These are phyloP conservation scores for Saccharomycopsis hybrid DNA, from an alignment of 1,139 yeast species.

Conservation along the genomic window DNA sequence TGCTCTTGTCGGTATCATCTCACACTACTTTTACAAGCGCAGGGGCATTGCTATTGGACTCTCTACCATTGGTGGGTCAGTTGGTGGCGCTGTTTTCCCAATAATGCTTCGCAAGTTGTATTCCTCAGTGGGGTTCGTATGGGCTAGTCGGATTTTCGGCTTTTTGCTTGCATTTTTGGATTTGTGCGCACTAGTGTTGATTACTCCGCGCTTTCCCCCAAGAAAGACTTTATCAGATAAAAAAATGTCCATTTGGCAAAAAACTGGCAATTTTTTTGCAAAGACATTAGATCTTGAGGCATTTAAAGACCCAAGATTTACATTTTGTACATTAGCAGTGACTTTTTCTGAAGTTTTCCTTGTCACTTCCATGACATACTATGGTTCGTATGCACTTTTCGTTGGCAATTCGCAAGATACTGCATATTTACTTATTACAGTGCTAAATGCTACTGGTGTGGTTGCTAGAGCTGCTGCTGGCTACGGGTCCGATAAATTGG, in stretches of 20 bases:
- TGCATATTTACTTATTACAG: constrained; percentile 47
- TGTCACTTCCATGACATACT: constrained; percentile 45
- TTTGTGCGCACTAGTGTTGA: constrained; percentile 35
- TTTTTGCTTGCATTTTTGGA: constrained; percentile 41
- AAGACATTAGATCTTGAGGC: constrained; percentile 21
- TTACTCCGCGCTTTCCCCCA: constrained; percentile 40
- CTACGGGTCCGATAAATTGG: constrained; percentile 45
- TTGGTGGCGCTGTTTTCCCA: constrained; percentile 60
- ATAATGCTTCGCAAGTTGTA: constrained; percentile 49
- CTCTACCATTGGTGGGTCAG: constrained; percentile 57
- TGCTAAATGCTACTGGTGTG: constrained; percentile 53
- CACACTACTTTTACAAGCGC: constrained; percentile 51
- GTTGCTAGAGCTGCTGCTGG: constrained; percentile 55
- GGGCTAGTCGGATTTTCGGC: constrained; percentile 57
- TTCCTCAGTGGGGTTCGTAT: constrained; percentile 45
- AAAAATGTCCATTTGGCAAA: not conserved
- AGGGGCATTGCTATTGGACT: constrained; percentile 52
- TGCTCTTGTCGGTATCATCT: constrained; percentile 49
- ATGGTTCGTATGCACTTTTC: constrained; percentile 48
- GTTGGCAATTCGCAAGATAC: constrained; percentile 46
- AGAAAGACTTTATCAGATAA: not conserved
- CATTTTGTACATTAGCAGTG: constrained; percentile 36
- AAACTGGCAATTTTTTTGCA: not conserved
- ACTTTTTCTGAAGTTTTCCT: constrained; percentile 52
- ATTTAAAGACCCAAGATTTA: constrained; percentile 35